Base-by-base conservation (phyloP, 2,329 filamentous ascomycete genomes). In the Fusarium globosum region DNA sequence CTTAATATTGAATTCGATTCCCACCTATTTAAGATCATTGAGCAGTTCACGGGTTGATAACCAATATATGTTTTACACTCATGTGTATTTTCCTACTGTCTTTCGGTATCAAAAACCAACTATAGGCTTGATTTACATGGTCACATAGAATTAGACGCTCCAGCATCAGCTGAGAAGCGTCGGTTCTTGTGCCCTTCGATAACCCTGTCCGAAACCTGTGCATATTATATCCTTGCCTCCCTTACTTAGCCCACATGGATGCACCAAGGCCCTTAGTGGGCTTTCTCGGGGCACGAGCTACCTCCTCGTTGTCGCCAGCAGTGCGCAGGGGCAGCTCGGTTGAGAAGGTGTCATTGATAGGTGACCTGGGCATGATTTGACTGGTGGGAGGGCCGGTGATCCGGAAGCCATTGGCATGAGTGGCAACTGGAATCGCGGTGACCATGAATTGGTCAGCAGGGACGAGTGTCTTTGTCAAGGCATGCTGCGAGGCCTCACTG, bases 201-300 rank as follows among this genome's bases (percentile, higher is more conserved):
- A 60, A 45, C 57, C 49, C 30, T 56, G 45, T 48, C 33, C 13
- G 63, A 45, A 55, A 38, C 23, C 23, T 36, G 36, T 28, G 26
- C 28, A 45, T 43, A 30, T 46, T 55, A 30, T 43, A 11, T 58
- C 35, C 33, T 38, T 60, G 16, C 43, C 38, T 23, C 28, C 36
- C 48, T 51, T 52, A 66, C 36, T 59, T 63, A 30, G 76, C 75
- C 76, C 76, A 77, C 63, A 76, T 75, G 18, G 76, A 77, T 23
- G 72, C 68, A 15, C 51, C 49, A 9, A 77, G 53, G 4, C 75
- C 75, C 21, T 69, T 57, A 12, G 61, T 68, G 11, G 65, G 70
- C 39, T 69, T 77, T n/a, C 56, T 43, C 21, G 33, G 30, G 36
- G 51, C 51, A 42, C 36, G 51, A 55, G 16, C 51, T 41, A 28